Evolutionary conservation across 768 basidiomycete species (phyloP), one percentile per base, ranked within the genome.

Genomic region (Phanerochaete sordida): DNA sequence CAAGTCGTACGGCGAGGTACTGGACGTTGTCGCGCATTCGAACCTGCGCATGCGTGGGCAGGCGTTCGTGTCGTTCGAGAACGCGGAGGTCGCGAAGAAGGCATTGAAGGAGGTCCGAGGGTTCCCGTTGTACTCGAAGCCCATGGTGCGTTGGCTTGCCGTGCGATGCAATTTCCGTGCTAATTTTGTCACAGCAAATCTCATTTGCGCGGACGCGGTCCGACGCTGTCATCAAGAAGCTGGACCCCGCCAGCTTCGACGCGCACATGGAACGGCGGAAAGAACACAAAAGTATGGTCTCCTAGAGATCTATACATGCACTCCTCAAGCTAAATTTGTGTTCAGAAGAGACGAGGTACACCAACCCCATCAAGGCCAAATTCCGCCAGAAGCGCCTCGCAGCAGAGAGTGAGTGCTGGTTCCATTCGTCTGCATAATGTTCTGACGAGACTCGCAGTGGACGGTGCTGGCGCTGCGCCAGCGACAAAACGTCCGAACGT

Each of bases 41-140:
- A 98, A 97, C 78, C 75, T 99, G 61, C 87, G 97, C 39, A 99
- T 99, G 97, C 83, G 97, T 39, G 97, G 97, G 16, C 97, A 99
- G 76, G 97, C 97, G 3, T 99, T 99, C 70, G 93, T 99, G 37
- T 93, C 92, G 37, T 97, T 99, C 73, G 81, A 81, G 58, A 86
- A 86, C 33, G 79, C 86, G 55, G 93, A 98, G 59, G 83, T 84
- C 59, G 97, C 97, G 35, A 80, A 82, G 68, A 90, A 88, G 73
- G 96, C 96, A 7, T 80, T 91, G 83, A 93, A 84, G 78, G 97
- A 99, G 73, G 94, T 98, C 43, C 82, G 87, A 61, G 85, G 93
- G 37, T 98, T 99, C 72, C 97, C 97, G 16, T 72, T 99, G 50
- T 98, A 98, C 68, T 92, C 92, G 3, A 96, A 96, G 72, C 93